A percentile compares a stretch with the other conserved stretches of the same genome.
These are phyloP conservation scores for Auxenochlorella pyrenoidosa DNA, from an alignment of 139 green algal species.

Conservation along the genomic window DNA sequence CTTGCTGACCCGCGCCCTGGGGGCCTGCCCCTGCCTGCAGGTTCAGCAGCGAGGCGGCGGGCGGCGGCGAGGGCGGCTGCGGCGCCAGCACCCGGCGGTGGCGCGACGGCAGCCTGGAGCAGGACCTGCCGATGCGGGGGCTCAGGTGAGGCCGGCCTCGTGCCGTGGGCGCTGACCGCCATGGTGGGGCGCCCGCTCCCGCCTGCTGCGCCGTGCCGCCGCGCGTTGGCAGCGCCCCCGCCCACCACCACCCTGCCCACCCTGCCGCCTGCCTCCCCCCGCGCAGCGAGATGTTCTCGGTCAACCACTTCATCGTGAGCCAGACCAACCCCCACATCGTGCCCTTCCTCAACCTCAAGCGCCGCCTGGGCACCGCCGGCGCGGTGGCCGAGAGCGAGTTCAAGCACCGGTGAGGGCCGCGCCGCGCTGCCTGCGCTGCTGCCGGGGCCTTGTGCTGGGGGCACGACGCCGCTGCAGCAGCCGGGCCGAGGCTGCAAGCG, in stretches of 20 bases:
- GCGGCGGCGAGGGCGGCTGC: neutral
- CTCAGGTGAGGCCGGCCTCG: slow-evolving; percentile 14
- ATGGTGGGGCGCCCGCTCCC: no score
- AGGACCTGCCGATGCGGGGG: slow-evolving; percentile 80
- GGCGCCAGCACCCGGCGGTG: slow-evolving; percentile 61
- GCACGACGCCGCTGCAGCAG: no score
- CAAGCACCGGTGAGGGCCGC: slow-evolving; percentile 80
- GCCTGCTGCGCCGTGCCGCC: neutral
- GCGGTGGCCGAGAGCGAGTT: slow-evolving; percentile 86
- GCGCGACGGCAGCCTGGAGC: slow-evolving; percentile 78
- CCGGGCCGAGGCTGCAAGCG: no score
- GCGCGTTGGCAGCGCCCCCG: neutral
- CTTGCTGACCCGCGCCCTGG: no score
- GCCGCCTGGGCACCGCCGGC: slow-evolving; percentile 66
- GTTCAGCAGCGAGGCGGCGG: slow-evolving; percentile 48
- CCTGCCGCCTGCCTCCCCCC: neutral
- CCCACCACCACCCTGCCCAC: neutral
- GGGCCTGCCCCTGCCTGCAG: slow-evolving; percentile 74
- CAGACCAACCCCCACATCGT: slow-evolving; percentile 94
- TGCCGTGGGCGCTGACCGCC: no score
- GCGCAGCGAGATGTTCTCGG: slow-evolving; percentile 93
- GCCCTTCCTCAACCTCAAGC: slow-evolving; percentile 86
- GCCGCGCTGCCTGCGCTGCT: neutral
- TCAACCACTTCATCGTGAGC: slow-evolving; percentile 93
- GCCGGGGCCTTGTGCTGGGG: no score